phyloP scores from a whole-genome alignment of 73 alveolate genomes.

The Tetrahymena elliotti region DNA sequence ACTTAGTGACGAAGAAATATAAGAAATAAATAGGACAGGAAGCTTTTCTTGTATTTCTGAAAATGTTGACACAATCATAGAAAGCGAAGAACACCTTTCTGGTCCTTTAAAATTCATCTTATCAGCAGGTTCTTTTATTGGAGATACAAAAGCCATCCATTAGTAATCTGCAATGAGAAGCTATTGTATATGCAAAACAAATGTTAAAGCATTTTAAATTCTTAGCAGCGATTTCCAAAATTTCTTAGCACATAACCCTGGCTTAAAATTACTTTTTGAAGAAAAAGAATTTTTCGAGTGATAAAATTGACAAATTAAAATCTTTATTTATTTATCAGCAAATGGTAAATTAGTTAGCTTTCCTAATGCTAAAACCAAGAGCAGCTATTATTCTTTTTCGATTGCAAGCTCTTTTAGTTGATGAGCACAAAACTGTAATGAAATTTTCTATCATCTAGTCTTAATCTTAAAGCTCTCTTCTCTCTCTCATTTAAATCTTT shows the following conservation, averaged over 20 bases:
- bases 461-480: not conserved
- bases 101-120: not conserved
- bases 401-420: not conserved
- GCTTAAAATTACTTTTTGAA: conserved; percentile 10
- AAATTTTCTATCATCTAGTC: not conserved
- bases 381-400: not conserved
- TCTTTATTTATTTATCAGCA: not conserved
- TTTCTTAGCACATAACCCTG: conserved; percentile 18
- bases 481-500: not conserved
- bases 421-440: not conserved
- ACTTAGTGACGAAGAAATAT: not conserved
- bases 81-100: not conserved
- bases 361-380: not conserved
- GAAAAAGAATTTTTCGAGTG: conserved; percentile 21
- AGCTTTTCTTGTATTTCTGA: not conserved
- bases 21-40: not conserved
- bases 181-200: conserved; percentile 17
- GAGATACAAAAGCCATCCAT: conserved; percentile 13
- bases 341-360: not conserved
- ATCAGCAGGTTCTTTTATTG: conserved; percentile 25
- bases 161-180: not conserved
- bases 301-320: not conserved
- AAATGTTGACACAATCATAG: not conserved
- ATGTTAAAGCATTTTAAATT: not conserved
- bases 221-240: not conserved